Percentiles rank a stretch among this genome's conserved stretches.
phyloP scores from a whole-genome alignment of 2,329 filamentous ascomycete species.

The Chaetomium sp. region DNA sequence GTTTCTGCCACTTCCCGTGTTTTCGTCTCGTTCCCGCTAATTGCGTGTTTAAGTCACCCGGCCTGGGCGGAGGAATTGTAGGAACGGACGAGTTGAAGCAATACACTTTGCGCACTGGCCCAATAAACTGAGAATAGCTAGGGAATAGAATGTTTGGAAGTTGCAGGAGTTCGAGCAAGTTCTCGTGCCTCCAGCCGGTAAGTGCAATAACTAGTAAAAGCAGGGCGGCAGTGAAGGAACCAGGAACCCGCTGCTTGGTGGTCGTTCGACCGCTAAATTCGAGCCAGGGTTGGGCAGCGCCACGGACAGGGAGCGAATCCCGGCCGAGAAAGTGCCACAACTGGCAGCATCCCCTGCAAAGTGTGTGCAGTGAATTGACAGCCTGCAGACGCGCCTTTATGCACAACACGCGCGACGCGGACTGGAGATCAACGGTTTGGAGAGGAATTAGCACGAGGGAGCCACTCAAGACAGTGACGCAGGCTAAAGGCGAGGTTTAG shows the following conservation, averaged over 20 bases:
- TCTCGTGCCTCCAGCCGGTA: neutral
- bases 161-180: neutral
- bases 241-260: slow-evolving; percentile 11
- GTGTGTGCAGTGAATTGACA: slow-evolving; percentile 13
- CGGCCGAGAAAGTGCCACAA: slow-evolving; percentile 1
- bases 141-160: slow-evolving; percentile 3
- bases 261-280: too few species aligned
- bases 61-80: neutral
- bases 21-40: neutral
- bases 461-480: too few species aligned
- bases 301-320: slow-evolving; percentile 6
- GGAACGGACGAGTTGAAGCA: neutral
- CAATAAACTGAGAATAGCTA: neutral
- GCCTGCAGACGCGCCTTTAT: slow-evolving; percentile 14
- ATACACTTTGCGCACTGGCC: neutral
- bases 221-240: slow-evolving; percentile 13
- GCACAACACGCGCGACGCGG: slow-evolving; percentile 12
- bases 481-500: too few species aligned
- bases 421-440: neutral
- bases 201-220: neutral
- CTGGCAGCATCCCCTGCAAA: neutral
- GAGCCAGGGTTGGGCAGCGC: too few species aligned
- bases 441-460: neutral
- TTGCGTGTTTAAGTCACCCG: slow-evolving; percentile 3
- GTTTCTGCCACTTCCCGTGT: neutral